Conservation (phyloP, 257 asterid species). For the Fraxinus quadrangulata region DNA sequence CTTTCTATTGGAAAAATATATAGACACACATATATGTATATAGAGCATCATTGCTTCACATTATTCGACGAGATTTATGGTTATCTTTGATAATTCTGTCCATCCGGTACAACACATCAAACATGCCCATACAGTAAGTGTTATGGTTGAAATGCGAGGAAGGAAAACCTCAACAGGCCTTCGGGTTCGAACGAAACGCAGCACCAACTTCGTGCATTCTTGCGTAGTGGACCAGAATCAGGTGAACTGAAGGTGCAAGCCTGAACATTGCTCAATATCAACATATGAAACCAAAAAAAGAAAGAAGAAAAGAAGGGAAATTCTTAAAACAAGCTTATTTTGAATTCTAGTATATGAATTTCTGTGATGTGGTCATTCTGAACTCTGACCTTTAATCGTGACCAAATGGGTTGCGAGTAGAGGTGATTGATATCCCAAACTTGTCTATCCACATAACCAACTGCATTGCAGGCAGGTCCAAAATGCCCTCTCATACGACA, state of each 20-base stretch:
- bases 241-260: conserved; percentile 85
- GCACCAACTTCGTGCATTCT: conserved; percentile 84
- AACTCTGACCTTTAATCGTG: conserved; percentile 45
- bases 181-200: conserved; percentile 86
- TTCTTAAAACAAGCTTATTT: neutral
- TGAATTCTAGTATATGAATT: neutral
- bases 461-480: conserved; percentile 93
- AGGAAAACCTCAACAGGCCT: conserved; percentile 65
- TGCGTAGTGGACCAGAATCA: conserved; percentile 54
- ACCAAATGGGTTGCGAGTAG: conserved; percentile 72
- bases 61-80: neutral
- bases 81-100: neutral
- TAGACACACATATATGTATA: too few relatives aligned
- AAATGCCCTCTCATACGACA: conserved; percentile 95
- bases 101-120: neutral
- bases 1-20: too few relatives aligned
- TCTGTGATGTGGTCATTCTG: neutral
- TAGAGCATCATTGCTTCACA: neutral
- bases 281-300: neutral
- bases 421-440: conserved; percentile 92
- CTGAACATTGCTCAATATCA: conserved; percentile 33
- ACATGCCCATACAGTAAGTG: neutral
- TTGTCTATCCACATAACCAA: conserved; percentile 84
- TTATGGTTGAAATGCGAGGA: neutral
- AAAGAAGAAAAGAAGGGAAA: neutral